Conservation (phyloP, 2,329 filamentous ascomycete species). For the Ceratocystis cubensis region DNA sequence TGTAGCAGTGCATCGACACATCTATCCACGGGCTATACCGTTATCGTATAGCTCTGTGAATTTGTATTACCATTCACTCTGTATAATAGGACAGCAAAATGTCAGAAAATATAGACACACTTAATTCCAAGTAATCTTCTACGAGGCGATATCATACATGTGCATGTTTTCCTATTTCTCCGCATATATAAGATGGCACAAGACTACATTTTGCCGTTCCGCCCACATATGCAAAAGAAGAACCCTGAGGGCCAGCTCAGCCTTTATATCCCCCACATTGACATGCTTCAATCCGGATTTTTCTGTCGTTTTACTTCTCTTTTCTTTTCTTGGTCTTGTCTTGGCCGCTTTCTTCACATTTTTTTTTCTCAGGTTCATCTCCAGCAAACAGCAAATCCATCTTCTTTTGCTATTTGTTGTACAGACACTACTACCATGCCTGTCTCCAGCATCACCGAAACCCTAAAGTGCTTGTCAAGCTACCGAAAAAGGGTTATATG, state of each 20-base stretch:
- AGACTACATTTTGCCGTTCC: neutral
- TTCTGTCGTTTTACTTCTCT: conserved; percentile 7
- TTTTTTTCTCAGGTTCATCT: neutral
- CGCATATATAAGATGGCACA: neutral
- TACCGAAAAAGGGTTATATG: too few species aligned
- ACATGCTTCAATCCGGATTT: neutral
- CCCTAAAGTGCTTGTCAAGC: neutral
- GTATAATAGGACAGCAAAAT: conserved; percentile 10
- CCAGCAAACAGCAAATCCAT: neutral
- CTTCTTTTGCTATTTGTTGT: neutral
- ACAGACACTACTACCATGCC: neutral
- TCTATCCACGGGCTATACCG: neutral
- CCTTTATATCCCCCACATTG: conserved; percentile 1
- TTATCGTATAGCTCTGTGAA: neutral
- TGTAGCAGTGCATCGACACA: neutral
- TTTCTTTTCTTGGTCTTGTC: neutral
- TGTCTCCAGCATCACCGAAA: neutral
- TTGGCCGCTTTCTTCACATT: neutral
- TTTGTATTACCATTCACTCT: neutral
- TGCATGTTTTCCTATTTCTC: neutral
- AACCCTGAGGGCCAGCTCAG: conserved; percentile 11
- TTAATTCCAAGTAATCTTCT: neutral
- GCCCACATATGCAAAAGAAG: neutral
- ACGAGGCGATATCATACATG: neutral
- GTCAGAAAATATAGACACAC: neutral